Base-by-base conservation (phyloP, 495 filamentous ascomycete species). In the Glarea lozoyensis region DNA sequence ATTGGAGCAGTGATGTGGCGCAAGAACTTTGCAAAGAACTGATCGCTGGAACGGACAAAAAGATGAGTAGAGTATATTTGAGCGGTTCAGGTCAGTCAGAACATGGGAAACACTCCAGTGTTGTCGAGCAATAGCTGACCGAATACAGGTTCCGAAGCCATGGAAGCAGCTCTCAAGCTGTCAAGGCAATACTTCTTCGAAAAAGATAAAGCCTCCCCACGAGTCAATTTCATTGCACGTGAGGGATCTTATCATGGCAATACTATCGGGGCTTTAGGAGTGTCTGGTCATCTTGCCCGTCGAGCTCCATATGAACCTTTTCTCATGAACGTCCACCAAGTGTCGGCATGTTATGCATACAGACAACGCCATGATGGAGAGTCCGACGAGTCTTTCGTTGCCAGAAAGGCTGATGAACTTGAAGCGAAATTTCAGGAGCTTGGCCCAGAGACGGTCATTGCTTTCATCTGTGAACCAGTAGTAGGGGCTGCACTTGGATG, bases 231-330 rank as follows among this genome's bases (percentile, higher is more conserved):
- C 62, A 84, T 90, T 43, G 69, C 76, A 11, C 66, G 85, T 10
- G 65, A 69, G 35, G 72, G 78, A 16, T 82, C 79, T n/a, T 90
- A 86, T 50, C 84, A 90, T 46, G 85, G 85, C 4, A 80, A 68
- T 15, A 88, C 84, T 0, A 61, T 88, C 1, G 83, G 83, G 0
- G 69, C 79, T 0, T 59, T 90, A 12, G 66, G 71, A 1, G 63
- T 80, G 0, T 75, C 79, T 25, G 79, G 82, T 0, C 83, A 88
- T 58, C 57, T 69, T 15, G 65, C 65, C 10, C 70, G 84, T 19
- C 68, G 81, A 38, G 61, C 66, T n/a, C 72, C 75, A 20, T 92
- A 82, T 44, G 70, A 82, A 57, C 76, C 78, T 4, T 65, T 88
- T 15, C 61, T 92, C 11, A 56, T 72, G 35, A 56, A 63, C 36